Evolutionary conservation across 176 grass and related monocot species (phyloP).

Genomic region (Tillandsia fasciculata): DNA sequence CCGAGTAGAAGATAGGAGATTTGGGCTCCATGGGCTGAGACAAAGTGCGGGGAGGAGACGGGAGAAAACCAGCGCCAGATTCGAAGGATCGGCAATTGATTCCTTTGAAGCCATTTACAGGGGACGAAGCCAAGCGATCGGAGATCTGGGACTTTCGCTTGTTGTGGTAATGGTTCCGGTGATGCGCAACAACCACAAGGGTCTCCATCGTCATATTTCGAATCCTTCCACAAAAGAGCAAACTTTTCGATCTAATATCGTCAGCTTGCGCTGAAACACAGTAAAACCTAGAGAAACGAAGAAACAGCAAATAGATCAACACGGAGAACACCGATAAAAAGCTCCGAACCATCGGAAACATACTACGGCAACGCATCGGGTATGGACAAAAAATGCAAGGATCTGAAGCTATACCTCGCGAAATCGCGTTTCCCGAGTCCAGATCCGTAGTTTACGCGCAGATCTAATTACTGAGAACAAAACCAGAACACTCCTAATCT

Average conservation of each 20-base stretch:
- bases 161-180: constrained; percentile 42
- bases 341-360: neutral
- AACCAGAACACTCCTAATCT: constrained; percentile 8
- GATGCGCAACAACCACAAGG: constrained; percentile 55
- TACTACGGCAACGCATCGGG: neutral
- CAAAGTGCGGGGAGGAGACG: constrained; percentile 20
- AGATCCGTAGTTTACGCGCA: constrained; percentile 23
- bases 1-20: constrained; percentile 28
- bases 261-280: constrained; percentile 1
- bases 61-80: constrained; percentile 28
- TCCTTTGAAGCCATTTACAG: constrained; percentile 31
- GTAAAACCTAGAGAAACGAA: constrained; percentile 20
- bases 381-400: neutral
- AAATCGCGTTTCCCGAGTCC: constrained; percentile 2
- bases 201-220: constrained; percentile 36
- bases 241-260: constrained; percentile 6
- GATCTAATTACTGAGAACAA: constrained; percentile 3
- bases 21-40: constrained; percentile 41
- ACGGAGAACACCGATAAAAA: neutral
- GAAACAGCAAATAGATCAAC: constrained; percentile 17
- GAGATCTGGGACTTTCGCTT: constrained; percentile 26
- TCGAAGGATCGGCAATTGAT: constrained; percentile 70
- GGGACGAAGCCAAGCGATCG: constrained; percentile 28
- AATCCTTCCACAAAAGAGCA: neutral
- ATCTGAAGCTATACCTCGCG: neutral